Base-by-base conservation (phyloP, 176 grass and related monocot genomes). In the Otatea glauca region DNA sequence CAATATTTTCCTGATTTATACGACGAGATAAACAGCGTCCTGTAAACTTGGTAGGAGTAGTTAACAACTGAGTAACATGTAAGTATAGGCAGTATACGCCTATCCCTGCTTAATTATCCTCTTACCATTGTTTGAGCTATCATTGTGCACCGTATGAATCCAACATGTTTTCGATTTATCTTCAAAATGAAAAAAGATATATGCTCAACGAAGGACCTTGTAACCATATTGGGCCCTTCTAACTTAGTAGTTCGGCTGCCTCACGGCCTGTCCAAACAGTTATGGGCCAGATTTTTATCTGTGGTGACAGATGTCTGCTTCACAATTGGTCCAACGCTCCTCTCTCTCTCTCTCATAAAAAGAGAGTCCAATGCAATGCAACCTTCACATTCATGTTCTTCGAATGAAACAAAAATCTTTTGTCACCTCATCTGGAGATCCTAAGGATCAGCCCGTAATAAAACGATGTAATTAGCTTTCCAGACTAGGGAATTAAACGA, bases 351-450 rank as follows among this genome's bases (percentile, higher is more conserved):
- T 44, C 8, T 41, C 39, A 34, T n/a, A 7, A 9, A n/a, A 25
- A 6, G 3, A 63, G 10, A 48, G 37, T 0, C 24, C 9, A 73
- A 50, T 4, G 49, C 47, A 72, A 49, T 3, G 49, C 47, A 44
- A 41, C 44, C 18, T 80, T 15, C 44, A 47, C 14, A 16, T 24
- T 4, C 65, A 65, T 39, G 54, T 63, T 77, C 21, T 21, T 64
- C 5, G 1, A 15, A 51, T n/a, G 7, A 50, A 70, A 62, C 5
- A 35, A 82, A 68, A 49, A 54, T 76, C 65, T 53, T 1, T 50
- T 10, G 65, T 55, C 86, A 72, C 55, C 20, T 83, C 16, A 34
- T 68, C 25, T 10, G 48, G 27, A 74, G 45, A 62, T 23, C 21
- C 27, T 70, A 44, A 6, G 61, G 37, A 18, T 24, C 17, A 29